phyloP scores from a whole-genome alignment of 805 yeast genomes.

The Yarrowia porcina region DNA sequence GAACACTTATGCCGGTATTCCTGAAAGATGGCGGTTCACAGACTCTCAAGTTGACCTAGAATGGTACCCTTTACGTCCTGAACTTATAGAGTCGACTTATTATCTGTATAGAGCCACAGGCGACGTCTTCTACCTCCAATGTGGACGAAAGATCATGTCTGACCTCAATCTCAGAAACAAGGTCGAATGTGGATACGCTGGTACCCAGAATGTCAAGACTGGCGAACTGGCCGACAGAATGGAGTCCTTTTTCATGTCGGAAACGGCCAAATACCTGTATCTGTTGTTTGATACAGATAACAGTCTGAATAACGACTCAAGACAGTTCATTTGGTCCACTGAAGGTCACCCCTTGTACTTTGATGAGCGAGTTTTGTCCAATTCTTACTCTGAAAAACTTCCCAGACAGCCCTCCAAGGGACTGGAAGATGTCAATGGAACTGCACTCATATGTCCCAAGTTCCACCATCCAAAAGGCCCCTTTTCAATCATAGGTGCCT shows the following conservation, averaged over 20 bases:
- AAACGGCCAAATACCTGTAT: constrained; percentile 79
- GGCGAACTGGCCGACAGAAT: constrained; percentile 70
- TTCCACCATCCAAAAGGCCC: background rate
- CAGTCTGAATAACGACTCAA: constrained; percentile 42
- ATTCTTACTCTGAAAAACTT: background rate
- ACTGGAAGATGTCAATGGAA: background rate
- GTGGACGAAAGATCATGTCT: constrained; percentile 63
- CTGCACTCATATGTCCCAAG: background rate
- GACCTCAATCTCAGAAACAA: constrained; percentile 53
- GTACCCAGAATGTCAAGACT: constrained; percentile 62
- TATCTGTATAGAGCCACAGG: constrained; percentile 76
- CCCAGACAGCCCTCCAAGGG: background rate
- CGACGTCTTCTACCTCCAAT: constrained; percentile 76
- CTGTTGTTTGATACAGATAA: constrained; percentile 53
- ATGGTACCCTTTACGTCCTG: constrained; percentile 94
- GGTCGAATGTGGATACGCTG: constrained; percentile 77
- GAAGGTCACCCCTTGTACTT: constrained; percentile 89
- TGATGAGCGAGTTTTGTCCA: constrained; percentile 38
- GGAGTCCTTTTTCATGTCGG: constrained; percentile 90
- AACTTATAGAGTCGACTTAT: constrained; percentile 84
- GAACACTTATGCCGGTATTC: constrained; percentile 75
- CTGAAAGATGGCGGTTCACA: constrained; percentile 75
- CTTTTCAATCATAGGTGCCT: constrained; percentile 5
- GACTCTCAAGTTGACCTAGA: constrained; percentile 50
- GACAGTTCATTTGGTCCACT: constrained; percentile 59